These are phyloP conservation scores for Psidium guajava DNA, from an alignment of 345 rosid species.

Conservation along the genomic window DNA sequence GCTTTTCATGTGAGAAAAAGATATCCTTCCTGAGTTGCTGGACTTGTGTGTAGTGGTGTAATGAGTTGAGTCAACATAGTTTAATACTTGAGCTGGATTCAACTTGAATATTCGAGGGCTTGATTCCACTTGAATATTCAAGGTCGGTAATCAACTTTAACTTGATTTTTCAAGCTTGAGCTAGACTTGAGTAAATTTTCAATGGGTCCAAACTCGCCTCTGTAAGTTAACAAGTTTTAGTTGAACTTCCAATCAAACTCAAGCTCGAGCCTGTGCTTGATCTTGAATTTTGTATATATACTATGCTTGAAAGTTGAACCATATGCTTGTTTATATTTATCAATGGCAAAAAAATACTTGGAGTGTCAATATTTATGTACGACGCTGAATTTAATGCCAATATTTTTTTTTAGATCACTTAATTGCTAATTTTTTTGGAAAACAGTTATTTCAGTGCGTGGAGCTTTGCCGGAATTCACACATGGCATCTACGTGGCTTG, in stretches of 20 bases:
- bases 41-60: neutral
- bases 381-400: too few relatives aligned
- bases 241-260: neutral
- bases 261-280: neutral
- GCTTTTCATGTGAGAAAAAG: neutral
- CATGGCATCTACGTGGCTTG: too few relatives aligned
- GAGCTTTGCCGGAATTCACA: too few relatives aligned
- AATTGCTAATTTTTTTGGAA: too few relatives aligned
- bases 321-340: too few relatives aligned
- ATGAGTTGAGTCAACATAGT: rapidly evolving
- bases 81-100: neutral
- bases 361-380: too few relatives aligned
- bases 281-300: neutral
- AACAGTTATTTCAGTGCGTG: too few relatives aligned
- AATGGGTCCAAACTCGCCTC: neutral
- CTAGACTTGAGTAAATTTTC: neutral
- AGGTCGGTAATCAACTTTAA: neutral
- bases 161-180: neutral
- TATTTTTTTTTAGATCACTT: too few relatives aligned
- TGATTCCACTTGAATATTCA: neutral
- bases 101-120: neutral
- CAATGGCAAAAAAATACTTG: neutral
- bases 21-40: neutral
- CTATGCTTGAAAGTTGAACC: neutral
- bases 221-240: neutral